Conservation (phyloP, 371 early-diverging fungal species). For the Mortierella sp. region DNA sequence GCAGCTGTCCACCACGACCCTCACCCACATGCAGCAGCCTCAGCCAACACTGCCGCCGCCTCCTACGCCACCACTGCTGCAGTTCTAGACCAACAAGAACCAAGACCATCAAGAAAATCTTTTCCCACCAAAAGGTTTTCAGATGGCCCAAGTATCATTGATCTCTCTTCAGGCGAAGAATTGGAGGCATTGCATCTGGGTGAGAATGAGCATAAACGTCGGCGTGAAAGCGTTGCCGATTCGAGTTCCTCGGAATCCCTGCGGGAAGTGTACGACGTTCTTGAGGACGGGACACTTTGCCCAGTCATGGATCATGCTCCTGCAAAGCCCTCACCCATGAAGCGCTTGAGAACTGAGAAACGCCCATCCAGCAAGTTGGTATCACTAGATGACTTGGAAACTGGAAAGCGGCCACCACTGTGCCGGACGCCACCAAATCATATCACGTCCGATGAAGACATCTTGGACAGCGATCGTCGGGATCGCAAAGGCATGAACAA, state of each 20-base stretch:
- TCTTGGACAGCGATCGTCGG: background rate
- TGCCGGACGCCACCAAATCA: no score
- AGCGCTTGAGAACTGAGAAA: slow-evolving; percentile 13
- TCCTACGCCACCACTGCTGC: background rate
- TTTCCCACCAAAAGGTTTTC: background rate
- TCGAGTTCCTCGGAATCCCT: slow-evolving; percentile 21
- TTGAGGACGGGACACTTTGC: slow-evolving; percentile 35
- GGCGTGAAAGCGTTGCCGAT: slow-evolving; percentile 16
- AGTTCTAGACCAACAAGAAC: background rate
- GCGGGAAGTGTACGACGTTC: slow-evolving; percentile 45
- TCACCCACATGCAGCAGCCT: background rate
- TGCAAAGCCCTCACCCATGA: slow-evolving; percentile 28
- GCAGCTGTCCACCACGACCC: background rate
- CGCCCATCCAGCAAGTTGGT: background rate
- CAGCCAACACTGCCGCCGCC: background rate
- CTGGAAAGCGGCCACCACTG: no score
- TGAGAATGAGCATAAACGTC: slow-evolving; percentile 47
- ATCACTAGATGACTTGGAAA: slow-evolving; percentile 6
- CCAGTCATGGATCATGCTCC: slow-evolving; percentile 44
- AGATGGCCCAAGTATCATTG: slow-evolving; percentile 23
- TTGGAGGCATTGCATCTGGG: slow-evolving; percentile 34
- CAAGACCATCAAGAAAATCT: background rate
- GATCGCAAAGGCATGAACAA: background rate
- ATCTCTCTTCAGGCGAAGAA: slow-evolving; percentile 44
- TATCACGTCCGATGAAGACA: background rate